Base-by-base conservation (phyloP, 257 asterid genomes). In the Solanum microdontum region DNA sequence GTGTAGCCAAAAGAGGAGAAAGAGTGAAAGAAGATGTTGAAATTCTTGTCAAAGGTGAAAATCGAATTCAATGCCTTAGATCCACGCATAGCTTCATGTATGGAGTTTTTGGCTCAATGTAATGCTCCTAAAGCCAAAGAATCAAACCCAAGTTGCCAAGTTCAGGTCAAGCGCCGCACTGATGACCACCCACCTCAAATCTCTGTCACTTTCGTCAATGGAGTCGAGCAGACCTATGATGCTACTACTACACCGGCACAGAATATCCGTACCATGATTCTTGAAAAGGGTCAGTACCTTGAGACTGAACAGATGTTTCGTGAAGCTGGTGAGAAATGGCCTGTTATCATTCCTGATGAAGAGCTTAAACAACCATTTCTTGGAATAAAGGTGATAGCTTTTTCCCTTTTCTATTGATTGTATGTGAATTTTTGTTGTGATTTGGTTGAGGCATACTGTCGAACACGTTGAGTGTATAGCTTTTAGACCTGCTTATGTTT, bases 261-360 rank as follows among this genome's bases (percentile, higher is more conserved):
- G 90, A 84, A 91, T 23, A 97, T 97, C 86, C 93, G 99, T 30
- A 87, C 40, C 75, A 87, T 97, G 97, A 97, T 97, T 88, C 98
- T 97, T n/a, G 94, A 93, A 26, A 95, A 97, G 93, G 98, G 99
- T 64, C 96, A 89, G 89, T 87, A 85, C 83, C 97, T 97, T 13
- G 99, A 95, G 90, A 94, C 99, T 4, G 98, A 97, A 90, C 98
- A 94, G 91, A 94, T 95, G 98, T 97, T 97, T 87, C 94, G 92
- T 19, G 98, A 96, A 66, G 98, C 97, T 23, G 98, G 98, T 69
- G 98, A 96, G 95, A 90, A 94, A 64, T 97, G 99, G 98, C 98
- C 99, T 15, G 98, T 97, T 55, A 24, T 94, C 28, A 92, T 97
- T 66, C 98, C 98, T 11, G 92, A 90, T 5, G 91, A 91, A n/a